Evolutionary conservation across 768 basidiomycete genomes (phyloP).

Genomic region (Lactarius sp.): DNA sequence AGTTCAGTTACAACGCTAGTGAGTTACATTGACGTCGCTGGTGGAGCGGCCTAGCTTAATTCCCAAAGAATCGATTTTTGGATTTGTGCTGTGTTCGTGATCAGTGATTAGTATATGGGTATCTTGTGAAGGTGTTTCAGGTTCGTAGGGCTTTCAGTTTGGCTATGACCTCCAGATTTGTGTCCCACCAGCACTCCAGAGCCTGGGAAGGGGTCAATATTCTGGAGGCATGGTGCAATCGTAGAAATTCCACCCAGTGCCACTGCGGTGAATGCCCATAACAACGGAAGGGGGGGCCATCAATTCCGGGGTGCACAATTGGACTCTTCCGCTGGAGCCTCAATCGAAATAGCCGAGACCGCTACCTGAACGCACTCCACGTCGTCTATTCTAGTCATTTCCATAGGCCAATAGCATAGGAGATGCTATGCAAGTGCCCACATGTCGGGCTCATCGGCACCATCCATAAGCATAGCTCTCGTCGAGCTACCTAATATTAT

Average conservation of each 20-base stretch:
- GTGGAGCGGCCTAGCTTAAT: background rate
- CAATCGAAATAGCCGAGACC: background rate
- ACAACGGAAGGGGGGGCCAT: too few species aligned
- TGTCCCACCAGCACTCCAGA: too few species aligned
- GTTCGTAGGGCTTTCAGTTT: background rate
- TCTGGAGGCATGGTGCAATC: too few species aligned
- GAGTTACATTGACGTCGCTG: too few species aligned
- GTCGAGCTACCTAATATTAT: background rate
- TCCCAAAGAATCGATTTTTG: background rate
- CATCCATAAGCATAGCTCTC: background rate
- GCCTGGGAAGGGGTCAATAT: background rate
- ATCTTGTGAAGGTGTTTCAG: background rate
- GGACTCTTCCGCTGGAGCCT: background rate
- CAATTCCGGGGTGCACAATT: background rate
- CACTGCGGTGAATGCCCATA: background rate
- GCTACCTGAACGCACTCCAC: background rate
- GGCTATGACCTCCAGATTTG: background rate
- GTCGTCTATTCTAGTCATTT: background rate
- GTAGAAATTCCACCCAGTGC: background rate
- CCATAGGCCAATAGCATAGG: background rate
- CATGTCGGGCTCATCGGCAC: background rate
- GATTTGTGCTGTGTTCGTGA: background rate
- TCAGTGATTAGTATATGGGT: background rate
- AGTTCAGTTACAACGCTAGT: too few species aligned
- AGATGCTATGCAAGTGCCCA: background rate